Percentiles rank a stretch among this genome's conserved stretches.
Evolutionary conservation across 164 flowering plant genomes (phyloP).

Genomic region (Nelumbo lutea): DNA sequence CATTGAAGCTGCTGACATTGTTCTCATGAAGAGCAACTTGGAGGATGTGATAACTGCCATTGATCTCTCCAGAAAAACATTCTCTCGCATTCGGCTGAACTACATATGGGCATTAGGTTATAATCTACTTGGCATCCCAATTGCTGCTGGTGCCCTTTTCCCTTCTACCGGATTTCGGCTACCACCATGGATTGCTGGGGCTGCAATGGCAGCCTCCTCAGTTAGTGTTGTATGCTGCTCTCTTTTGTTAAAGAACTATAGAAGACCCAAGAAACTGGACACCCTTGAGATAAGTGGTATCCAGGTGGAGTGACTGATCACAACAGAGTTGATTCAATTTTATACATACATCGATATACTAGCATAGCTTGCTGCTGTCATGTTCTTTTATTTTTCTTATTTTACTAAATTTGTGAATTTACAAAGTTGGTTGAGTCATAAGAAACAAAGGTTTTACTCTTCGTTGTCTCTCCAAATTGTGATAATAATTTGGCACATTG

Average conservation of each 20-base stretch:
- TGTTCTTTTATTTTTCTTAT: too few relatives aligned
- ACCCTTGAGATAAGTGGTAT: conserved; percentile 42
- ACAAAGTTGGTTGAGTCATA: too few relatives aligned
- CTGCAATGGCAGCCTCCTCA: conserved; percentile 85
- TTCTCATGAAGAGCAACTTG: conserved; percentile 74
- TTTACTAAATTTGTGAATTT: neutral
- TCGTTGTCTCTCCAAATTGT: too few relatives aligned
- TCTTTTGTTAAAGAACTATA: conserved; percentile 56
- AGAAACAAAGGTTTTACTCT: too few relatives aligned
- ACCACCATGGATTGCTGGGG: conserved; percentile 88
- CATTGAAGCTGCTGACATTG: conserved; percentile 84
- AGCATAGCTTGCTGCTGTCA: too few relatives aligned
- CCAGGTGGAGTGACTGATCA: conserved; percentile 27
- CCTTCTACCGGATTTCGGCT: conserved; percentile 55
- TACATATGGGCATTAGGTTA: conserved; percentile 78
- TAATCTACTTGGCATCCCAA: conserved; percentile 61
- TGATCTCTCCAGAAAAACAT: conserved; percentile 66
- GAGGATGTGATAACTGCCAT: conserved; percentile 81
- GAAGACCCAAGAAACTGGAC: conserved; percentile 47
- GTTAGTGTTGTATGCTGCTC: conserved; percentile 72
- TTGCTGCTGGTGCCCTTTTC: conserved; percentile 68
- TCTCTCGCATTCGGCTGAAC: conserved; percentile 55
- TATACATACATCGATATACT: neutral
- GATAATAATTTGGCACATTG: too few relatives aligned
- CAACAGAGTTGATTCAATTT: neutral